Conservation (phyloP, 495 filamentous ascomycete genomes). For the Lasiosphaeria ovina region DNA sequence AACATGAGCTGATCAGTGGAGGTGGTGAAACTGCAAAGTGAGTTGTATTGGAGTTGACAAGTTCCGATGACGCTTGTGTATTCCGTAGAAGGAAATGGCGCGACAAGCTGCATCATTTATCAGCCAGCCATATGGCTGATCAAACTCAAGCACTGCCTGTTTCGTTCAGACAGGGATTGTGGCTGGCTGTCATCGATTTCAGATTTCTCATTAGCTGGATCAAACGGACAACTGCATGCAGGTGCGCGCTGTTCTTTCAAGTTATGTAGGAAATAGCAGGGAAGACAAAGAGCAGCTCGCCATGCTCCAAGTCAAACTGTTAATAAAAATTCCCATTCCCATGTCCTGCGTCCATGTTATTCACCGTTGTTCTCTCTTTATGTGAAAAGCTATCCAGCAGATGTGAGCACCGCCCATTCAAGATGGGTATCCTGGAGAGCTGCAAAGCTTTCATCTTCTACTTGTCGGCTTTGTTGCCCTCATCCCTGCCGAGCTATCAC, state of each 20-base stretch:
- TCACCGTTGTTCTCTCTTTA: neutral
- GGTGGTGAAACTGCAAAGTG: neutral
- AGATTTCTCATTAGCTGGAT: neutral
- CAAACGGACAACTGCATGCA: neutral
- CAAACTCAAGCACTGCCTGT: neutral
- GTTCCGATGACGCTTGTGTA: neutral
- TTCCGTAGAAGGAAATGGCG: neutral
- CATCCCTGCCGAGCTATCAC: neutral
- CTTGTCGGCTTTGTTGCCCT: neutral
- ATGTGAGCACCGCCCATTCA: neutral
- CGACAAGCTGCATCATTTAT: neutral
- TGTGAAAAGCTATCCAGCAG: neutral
- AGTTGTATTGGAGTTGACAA: neutral
- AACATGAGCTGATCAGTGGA: neutral
- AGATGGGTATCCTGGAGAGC: neutral
- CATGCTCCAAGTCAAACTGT: neutral
- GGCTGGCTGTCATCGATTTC: neutral
- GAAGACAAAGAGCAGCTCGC: neutral
- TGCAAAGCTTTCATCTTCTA: neutral
- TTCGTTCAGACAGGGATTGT: neutral
- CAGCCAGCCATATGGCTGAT: neutral
- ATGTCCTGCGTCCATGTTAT: neutral
- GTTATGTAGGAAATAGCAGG: neutral
- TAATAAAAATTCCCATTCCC: neutral
- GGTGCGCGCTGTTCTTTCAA: neutral